Conservation (phyloP, 2,329 filamentous ascomycete genomes). For the Juglanconis oblonga region DNA sequence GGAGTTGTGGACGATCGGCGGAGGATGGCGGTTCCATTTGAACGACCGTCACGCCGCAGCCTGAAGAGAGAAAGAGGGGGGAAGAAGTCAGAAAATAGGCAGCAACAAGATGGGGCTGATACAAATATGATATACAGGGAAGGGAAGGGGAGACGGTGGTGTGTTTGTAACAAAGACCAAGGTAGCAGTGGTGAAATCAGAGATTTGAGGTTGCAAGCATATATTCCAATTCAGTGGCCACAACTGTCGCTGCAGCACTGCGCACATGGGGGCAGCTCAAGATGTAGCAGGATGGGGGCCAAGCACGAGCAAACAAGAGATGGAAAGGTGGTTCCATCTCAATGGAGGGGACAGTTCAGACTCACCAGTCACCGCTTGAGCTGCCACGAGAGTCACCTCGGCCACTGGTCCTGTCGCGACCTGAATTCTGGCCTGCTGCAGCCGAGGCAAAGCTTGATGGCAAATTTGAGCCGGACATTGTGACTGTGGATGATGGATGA, state of each 20-base stretch:
- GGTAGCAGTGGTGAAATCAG: not conserved
- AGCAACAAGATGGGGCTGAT: constrained; percentile 3
- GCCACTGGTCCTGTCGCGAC: constrained; percentile 56
- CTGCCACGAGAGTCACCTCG: constrained; percentile 54
- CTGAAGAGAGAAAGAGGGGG: constrained; percentile 31
- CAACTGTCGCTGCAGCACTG: not conserved
- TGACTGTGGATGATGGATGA: constrained; percentile 8
- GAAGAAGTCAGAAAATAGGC: not conserved
- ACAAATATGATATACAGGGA: not conserved
- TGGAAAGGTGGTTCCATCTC: not conserved
- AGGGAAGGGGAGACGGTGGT: not conserved
- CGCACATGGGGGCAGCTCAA: not conserved
- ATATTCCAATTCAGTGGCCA: not conserved
- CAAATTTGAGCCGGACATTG: constrained; percentile 66
- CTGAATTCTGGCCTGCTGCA: constrained; percentile 70
- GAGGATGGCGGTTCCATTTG: constrained; percentile 63
- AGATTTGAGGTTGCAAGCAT: not conserved
- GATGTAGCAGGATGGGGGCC: not conserved
- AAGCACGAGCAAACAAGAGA: constrained; percentile 12
- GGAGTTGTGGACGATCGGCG: constrained; percentile 61
- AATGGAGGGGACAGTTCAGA: constrained; percentile 20
- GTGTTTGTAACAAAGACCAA: not conserved
- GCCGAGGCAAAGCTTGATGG: constrained; percentile 83
- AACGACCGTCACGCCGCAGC: constrained; percentile 56
- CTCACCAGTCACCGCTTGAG: constrained; percentile 71